These are phyloP conservation scores for Panus rudis DNA, from an alignment of 768 basidiomycete species.

Conservation along the genomic window DNA sequence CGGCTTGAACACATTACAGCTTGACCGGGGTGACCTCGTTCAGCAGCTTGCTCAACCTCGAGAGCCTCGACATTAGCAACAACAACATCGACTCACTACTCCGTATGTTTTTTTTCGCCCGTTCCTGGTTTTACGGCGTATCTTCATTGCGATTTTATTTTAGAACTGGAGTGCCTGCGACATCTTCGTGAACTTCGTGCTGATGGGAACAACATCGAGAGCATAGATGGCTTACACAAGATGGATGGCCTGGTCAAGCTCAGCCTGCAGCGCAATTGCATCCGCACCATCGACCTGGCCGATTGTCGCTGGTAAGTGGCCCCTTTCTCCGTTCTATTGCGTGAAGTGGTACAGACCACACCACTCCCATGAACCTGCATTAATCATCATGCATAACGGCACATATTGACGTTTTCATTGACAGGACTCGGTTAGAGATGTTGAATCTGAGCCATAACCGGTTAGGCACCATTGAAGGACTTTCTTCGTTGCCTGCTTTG, in stretches of 20 bases:
- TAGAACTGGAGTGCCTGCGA: constrained; percentile 78
- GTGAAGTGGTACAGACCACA: background rate
- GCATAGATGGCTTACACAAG: constrained; percentile 66
- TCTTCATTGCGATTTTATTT: constrained; percentile 7
- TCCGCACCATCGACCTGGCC: constrained; percentile 54
- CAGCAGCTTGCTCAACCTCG: constrained; percentile 77
- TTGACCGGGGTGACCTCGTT: constrained; percentile 86
- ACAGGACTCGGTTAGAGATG: constrained; percentile 58
- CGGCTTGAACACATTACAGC: constrained; percentile 31
- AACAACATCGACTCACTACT: constrained; percentile 85
- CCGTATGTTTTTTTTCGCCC: constrained; percentile 47
- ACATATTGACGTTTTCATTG: constrained; percentile 9
- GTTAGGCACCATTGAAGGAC: constrained; percentile 48
- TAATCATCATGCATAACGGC: constrained; percentile 9
- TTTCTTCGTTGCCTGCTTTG: constrained; percentile 56
- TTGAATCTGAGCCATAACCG: constrained; percentile 77
- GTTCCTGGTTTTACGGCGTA: constrained; percentile 10
- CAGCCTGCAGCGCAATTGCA: constrained; percentile 68
- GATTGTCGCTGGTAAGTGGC: constrained; percentile 60
- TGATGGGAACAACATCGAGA: constrained; percentile 77
- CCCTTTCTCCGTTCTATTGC: constrained; percentile 2
- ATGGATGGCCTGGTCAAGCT: constrained; percentile 82
- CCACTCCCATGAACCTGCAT: constrained; percentile 6
- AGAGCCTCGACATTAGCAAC: constrained; percentile 83
- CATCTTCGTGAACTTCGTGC: constrained; percentile 85